Conservation (phyloP, 805 yeast genomes). For the Zygoascus ofunaensis region DNA sequence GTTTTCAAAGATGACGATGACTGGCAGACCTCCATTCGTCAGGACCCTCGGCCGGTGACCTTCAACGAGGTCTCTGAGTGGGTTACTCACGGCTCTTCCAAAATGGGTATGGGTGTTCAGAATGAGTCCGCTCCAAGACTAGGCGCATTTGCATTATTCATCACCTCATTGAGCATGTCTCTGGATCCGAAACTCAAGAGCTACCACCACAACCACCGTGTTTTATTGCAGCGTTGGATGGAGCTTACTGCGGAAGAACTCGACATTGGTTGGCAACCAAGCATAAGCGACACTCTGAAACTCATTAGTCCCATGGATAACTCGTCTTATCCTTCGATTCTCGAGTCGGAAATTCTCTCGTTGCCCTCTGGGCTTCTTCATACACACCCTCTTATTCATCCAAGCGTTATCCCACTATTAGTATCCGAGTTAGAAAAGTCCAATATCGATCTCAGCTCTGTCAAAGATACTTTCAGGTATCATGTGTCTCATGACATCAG, state of each 20-base stretch:
- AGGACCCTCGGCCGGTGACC: conserved; percentile 3
- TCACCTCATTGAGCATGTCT: background rate
- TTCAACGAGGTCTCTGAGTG: conserved; percentile 3
- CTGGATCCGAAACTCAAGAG: background rate
- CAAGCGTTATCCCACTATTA: conserved; percentile 13
- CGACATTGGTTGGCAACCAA: background rate
- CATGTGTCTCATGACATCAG: conserved; percentile 20
- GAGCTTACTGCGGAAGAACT: background rate
- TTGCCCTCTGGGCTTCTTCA: conserved; percentile 2
- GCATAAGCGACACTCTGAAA: background rate
- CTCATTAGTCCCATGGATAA: background rate
- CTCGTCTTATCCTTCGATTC: background rate
- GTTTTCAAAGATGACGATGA: conserved; percentile 16
- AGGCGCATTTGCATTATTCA: background rate
- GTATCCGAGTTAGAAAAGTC: conserved; percentile 12
- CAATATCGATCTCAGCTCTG: conserved; percentile 12
- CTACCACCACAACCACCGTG: background rate
- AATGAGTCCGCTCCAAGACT: background rate
- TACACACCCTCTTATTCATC: conserved; percentile 17
- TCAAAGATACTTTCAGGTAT: conserved; percentile 16
- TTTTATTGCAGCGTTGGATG: background rate
- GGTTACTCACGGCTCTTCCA: background rate
- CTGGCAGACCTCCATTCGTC: conserved; percentile 15
- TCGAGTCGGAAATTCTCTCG: background rate
- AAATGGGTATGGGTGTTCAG: too few relatives aligned